Evolutionary conservation across 1,139 yeast genomes (phyloP), one percentile per base, ranked within the genome.

Genomic region (Yamadazyma diospyri): DNA sequence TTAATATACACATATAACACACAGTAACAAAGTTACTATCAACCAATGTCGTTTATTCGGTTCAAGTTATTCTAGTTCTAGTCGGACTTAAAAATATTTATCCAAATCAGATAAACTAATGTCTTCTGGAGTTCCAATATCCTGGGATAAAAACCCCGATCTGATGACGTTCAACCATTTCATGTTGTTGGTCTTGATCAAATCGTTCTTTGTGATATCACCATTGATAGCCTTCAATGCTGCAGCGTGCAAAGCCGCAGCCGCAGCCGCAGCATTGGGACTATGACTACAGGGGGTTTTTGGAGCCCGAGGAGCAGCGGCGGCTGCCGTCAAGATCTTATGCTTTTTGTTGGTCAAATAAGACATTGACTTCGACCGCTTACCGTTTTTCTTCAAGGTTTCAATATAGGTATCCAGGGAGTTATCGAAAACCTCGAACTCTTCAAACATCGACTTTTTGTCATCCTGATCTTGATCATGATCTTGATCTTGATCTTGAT

Each of bases 231-330:
- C 74, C 55, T 68, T 72, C 46, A 78, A 57, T 2, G 85, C 83
- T 23, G 86, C 83, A 14, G 84, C 85, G 44, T 83, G 83, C 34
- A 81, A 64, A 16, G 84, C 86, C 31, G 87, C 85, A 22, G 81
- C 83, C 1, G 84, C 83, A 12, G 82, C 83, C 16, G 81, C 81
- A 6, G 83, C 83, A 44, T 69, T 67, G 9, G 82, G 78, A 34
- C 75, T 64, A 43, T 68, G 81, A 14, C 73, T 65, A 43, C 76
- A 61, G 5, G 80, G 72, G 22, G 74, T 64, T 42, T 76, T 72
- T 13, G 86, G 81, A n/a, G 82, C 76, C 48, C 89, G 66, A 38
- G 89, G 92, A 26, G 89, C 86, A 20, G 86, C 87, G 11, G 88
- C 87, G 13, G 89, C 89, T 22, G 86, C 86, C n/a, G 88, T 81